phyloP scores from a whole-genome alignment of 441 rosid genomes.

The Syzygium syzygioides region DNA sequence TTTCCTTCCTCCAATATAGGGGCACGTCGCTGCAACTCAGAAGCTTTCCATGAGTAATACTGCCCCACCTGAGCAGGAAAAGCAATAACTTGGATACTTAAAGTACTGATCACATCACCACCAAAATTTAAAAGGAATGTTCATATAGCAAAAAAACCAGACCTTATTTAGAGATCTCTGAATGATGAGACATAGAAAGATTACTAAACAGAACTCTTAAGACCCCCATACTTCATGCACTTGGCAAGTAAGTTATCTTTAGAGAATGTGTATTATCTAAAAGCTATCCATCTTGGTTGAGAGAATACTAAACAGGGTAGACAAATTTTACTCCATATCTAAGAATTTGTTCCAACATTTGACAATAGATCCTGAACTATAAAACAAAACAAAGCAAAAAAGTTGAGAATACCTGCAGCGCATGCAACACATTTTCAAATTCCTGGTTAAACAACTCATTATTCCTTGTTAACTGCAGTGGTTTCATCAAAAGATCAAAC shows the following conservation, averaged over 20 bases:
- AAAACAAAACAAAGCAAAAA: background rate
- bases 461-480: conserved; percentile 52
- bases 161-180: background rate
- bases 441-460: conserved; percentile 32
- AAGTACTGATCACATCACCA: background rate
- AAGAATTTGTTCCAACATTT: background rate
- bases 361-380: too few species aligned
- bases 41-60: conserved; percentile 52
- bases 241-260: background rate
- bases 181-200: background rate
- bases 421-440: conserved; percentile 64
- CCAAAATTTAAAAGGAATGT: background rate
- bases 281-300: background rate
- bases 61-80: conserved; percentile 46
- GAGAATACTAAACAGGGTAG: background rate
- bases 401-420: conserved; percentile 59
- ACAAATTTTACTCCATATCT: background rate
- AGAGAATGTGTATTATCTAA: background rate
- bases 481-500: conserved; percentile 37
- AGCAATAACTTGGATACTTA: background rate
- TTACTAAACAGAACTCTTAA: background rate
- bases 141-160: background rate
- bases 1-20: conserved; percentile 10
- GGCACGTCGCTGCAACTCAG: conserved; percentile 11
- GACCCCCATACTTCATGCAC: background rate